These are phyloP conservation scores for Kodamaea derodonti DNA, from an alignment of 1,139 yeast species.

Conservation along the genomic window DNA sequence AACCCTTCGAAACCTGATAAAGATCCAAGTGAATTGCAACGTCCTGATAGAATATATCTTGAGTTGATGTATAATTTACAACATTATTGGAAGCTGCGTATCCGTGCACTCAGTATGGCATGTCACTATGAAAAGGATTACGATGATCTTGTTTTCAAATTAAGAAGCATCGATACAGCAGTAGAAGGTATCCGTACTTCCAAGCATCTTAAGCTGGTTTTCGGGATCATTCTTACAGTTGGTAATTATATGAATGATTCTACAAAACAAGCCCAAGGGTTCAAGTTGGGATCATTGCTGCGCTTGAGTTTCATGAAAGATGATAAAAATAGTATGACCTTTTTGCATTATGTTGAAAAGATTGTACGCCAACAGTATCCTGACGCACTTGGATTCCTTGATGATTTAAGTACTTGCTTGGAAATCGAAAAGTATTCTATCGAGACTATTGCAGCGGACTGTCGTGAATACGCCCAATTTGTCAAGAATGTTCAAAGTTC, in stretches of 20 bases:
- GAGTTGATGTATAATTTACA: conserved; percentile 72
- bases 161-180: conserved; percentile 62
- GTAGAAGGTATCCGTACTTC: conserved; percentile 59
- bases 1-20: conserved; percentile 56
- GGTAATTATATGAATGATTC: conserved; percentile 84
- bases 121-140: conserved; percentile 67
- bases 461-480: conserved; percentile 52
- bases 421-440: conserved; percentile 64
- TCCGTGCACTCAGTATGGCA: conserved; percentile 61
- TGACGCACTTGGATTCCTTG: conserved; percentile 53
- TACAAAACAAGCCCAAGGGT: conserved; percentile 77
- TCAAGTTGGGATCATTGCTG: conserved; percentile 70
- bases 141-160: conserved; percentile 57
- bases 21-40: conserved; percentile 63
- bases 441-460: conserved; percentile 63
- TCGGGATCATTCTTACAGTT: conserved; percentile 73
- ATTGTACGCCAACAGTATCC: conserved; percentile 67
- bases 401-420: conserved; percentile 55
- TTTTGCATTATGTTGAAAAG: conserved; percentile 75
- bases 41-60: conserved; percentile 73
- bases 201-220: conserved; percentile 56
- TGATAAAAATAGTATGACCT: conserved; percentile 72
- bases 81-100: conserved; percentile 78
- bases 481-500: conserved; percentile 70
- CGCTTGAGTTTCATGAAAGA: conserved; percentile 75